Percentiles rank a stretch among this genome's conserved stretches.
Evolutionary conservation across 1,284 basidiomycete species (phyloP).

Genomic region (Leucoagaricus sp.): DNA sequence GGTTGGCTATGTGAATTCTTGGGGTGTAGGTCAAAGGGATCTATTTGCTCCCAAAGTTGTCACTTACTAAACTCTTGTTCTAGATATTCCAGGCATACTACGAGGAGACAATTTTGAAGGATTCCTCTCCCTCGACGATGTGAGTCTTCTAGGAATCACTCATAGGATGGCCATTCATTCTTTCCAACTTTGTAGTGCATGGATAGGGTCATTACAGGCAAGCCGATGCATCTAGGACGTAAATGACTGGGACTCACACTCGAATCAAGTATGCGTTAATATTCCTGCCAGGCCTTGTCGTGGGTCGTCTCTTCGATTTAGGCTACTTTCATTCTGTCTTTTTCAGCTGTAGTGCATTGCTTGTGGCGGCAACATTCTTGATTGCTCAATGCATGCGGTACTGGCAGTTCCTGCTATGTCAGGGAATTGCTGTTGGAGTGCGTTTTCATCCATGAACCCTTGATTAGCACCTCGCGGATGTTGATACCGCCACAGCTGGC

Average conservation of each 20-base stretch:
- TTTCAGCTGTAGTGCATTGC: constrained; percentile 41
- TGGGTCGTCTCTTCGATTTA: constrained; percentile 61
- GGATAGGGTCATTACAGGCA: constrained; percentile 76
- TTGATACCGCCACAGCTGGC: constrained; percentile 29
- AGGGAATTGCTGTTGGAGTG: constrained; percentile 53
- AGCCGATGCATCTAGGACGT: no score
- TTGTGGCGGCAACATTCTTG: constrained; percentile 55
- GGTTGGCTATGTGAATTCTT: constrained; percentile 48
- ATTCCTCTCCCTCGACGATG: constrained; percentile 54
- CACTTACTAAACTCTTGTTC: no score
- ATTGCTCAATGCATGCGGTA: constrained; percentile 56
- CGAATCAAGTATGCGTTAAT: constrained; percentile 42
- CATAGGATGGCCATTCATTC: no score
- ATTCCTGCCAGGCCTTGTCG: constrained; percentile 45
- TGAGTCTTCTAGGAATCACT: no score
- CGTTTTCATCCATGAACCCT: constrained; percentile 23
- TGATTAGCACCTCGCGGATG: constrained; percentile 23
- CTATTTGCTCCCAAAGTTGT: no score
- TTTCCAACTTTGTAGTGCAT: constrained; percentile 49
- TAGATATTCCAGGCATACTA: constrained; percentile 60
- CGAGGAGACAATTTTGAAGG: constrained; percentile 39
- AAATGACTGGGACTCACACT: background rate
- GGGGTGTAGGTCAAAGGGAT: constrained; percentile 62
- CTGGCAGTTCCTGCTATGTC: constrained; percentile 61
- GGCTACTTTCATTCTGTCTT: constrained; percentile 54